These are phyloP conservation scores for Aureobasidium sp. DNA, from an alignment of 2,329 filamentous ascomycete genomes.

Conservation along the genomic window DNA sequence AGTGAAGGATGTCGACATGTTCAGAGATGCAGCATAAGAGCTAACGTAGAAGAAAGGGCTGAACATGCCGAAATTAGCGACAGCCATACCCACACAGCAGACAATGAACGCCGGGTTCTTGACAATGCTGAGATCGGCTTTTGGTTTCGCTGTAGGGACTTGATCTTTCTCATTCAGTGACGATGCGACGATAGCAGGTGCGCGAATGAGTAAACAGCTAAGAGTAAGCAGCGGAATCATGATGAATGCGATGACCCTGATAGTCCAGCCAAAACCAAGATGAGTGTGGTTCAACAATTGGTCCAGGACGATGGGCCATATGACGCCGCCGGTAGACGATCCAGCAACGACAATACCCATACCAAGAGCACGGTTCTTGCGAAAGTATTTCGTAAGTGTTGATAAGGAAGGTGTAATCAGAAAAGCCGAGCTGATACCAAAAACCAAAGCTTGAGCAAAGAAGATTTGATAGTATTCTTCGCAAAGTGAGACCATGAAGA, in stretches of 20 bases:
- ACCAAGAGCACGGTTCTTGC: slow-evolving; percentile 37
- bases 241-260: slow-evolving; percentile 44
- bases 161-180: background rate
- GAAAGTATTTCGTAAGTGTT: slow-evolving; percentile 38
- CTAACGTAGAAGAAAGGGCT: slow-evolving; percentile 33
- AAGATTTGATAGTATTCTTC: slow-evolving; percentile 45
- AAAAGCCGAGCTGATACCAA: slow-evolving; percentile 35
- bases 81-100: slow-evolving; percentile 18
- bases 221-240: slow-evolving; percentile 36
- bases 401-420: slow-evolving; percentile 39
- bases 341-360: slow-evolving; percentile 40
- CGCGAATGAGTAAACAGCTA: slow-evolving; percentile 16
- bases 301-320: slow-evolving; percentile 42
- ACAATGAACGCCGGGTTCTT: slow-evolving; percentile 20
- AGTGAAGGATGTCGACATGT: slow-evolving; percentile 37
- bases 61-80: slow-evolving; percentile 24
- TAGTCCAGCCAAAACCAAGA: slow-evolving; percentile 46
- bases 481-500: slow-evolving; percentile 40
- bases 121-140: slow-evolving; percentile 17
- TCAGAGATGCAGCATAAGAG: slow-evolving; percentile 26
- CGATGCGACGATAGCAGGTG: background rate
- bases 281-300: slow-evolving; percentile 37
- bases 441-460: slow-evolving; percentile 41
- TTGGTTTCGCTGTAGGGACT: slow-evolving; percentile 10
- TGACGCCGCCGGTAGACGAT: slow-evolving; percentile 42